Base-by-base conservation (phyloP, 1,139 yeast species). In the Scheffersomyces illinoinensis region DNA sequence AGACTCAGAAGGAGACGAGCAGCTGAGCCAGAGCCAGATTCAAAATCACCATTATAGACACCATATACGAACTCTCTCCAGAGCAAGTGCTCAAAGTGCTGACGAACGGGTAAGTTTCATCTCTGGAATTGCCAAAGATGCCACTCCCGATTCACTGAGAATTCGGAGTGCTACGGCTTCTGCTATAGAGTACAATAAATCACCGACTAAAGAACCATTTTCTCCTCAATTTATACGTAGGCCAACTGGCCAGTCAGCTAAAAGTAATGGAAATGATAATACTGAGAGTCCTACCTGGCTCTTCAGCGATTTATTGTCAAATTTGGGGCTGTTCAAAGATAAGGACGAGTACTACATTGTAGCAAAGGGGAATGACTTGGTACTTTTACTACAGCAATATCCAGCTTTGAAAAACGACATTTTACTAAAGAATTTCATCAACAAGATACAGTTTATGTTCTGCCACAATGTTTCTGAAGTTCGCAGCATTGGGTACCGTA, bases 401-500 rank as follows among this genome's bases (percentile, higher is more conserved):
- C 92, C 96, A 0, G 77, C 79, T 23, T 76, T 93, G 53, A 85
- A 88, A 67, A 78, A 84, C 54, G 96, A 92, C 59, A 76, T 92
- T 46, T 87, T 85, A 2, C 73, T 91, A 56, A 79, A 86, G 33
- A 85, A 87, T 4, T 85, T 91, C 56, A 79, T 91, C 52, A 79
- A 78, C 59, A 81, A 86, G 54, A 79, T 93, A 21, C 89, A 86
- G 65, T 82, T 83, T 51, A 79, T 92, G 73, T 74, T 93, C 23
- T 76, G 85, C 53, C 87, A 85, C 66, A 76, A 76, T 5, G 82
- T 85, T 52, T 82, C 89, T 39, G 89, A 87, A 62, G 90, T 91
- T 0, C 79, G 88, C 18, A 90, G 95, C 1, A 83, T 91, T 5
- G 97, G 95, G 0, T 92, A 87, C 71, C 78, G 96, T 56, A 81